These are phyloP conservation scores for Apiotrichum veenhuisii DNA, from an alignment of 1,284 basidiomycete genomes.

Conservation along the genomic window DNA sequence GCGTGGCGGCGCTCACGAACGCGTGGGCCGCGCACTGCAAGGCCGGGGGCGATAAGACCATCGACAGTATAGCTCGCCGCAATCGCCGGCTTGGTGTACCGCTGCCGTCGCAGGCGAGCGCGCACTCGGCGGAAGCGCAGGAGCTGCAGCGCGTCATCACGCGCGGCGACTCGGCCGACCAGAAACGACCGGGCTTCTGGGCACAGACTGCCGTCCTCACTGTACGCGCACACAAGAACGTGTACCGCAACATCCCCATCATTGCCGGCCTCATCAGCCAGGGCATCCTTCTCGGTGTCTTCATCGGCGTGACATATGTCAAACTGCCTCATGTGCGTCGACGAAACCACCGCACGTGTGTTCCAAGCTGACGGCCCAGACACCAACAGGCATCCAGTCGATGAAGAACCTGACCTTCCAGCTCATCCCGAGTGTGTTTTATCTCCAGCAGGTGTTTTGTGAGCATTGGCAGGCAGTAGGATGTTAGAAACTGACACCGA, in stretches of 20 bases:
- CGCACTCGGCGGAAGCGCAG: neutral
- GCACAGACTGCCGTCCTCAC: conserved; percentile 45
- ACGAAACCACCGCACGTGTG: neutral
- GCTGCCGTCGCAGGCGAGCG: neutral
- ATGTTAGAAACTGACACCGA: neutral
- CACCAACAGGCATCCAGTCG: conserved; percentile 50
- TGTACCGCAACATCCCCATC: conserved; percentile 45
- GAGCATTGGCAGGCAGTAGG: neutral
- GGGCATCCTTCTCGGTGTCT: conserved; percentile 39
- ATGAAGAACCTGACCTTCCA: conserved; percentile 48
- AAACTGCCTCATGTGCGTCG: conserved; percentile 27
- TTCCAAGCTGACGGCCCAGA: conserved; percentile 21
- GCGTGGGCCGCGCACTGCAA: conserved; percentile 29
- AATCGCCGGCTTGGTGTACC: no score
- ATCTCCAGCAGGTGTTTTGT: conserved; percentile 45
- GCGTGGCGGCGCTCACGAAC: conserved; percentile 32
- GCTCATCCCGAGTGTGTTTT: conserved; percentile 46
- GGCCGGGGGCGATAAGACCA: neutral
- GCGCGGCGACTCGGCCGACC: conserved; percentile 6
- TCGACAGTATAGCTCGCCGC: no score
- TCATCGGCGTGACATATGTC: conserved; percentile 32
- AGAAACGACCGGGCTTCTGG: conserved; percentile 35
- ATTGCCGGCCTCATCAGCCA: conserved; percentile 44
- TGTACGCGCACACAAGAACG: conserved; percentile 41
- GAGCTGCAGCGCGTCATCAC: conserved; percentile 9